These are phyloP conservation scores for Salix exigua DNA, from an alignment of 345 rosid species.

Conservation along the genomic window DNA sequence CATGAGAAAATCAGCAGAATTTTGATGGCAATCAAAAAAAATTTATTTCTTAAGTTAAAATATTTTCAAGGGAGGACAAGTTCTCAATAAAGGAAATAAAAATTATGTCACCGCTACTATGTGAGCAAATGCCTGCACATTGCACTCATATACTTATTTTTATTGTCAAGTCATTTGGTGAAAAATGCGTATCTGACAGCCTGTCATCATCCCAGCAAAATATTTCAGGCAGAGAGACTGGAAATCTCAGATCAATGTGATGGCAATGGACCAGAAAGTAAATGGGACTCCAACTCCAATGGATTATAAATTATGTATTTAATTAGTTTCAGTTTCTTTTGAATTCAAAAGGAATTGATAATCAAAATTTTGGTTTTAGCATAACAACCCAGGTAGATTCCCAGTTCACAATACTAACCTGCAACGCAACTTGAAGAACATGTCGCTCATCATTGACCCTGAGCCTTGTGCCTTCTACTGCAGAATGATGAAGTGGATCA, in stretches of 20 bases:
- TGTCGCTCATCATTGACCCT: conserved; percentile 50
- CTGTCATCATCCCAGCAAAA: background rate
- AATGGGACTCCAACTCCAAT: background rate
- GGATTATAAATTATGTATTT: background rate
- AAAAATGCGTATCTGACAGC: background rate
- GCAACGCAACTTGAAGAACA: conserved; percentile 67
- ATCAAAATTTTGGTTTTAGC: background rate
- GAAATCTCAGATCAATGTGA: background rate
- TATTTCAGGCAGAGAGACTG: background rate
- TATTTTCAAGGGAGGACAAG: background rate
- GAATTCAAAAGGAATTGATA: background rate
- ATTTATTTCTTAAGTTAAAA: background rate
- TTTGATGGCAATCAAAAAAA: background rate
- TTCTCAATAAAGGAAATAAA: background rate
- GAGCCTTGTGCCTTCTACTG: conserved; percentile 36
- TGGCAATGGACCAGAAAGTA: background rate
- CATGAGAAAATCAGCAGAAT: background rate
- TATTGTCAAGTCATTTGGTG: background rate
- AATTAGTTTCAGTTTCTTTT: background rate
- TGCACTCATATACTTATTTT: background rate
- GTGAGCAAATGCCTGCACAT: background rate
- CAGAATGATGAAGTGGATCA: conserved; percentile 33
- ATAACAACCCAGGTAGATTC: background rate
- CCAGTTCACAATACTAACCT: conserved; percentile 43
- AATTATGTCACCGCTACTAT: background rate